These are phyloP conservation scores for Phaeoacremonium minimum DNA, from an alignment of 2,329 filamentous ascomycete species.

Conservation along the genomic window DNA sequence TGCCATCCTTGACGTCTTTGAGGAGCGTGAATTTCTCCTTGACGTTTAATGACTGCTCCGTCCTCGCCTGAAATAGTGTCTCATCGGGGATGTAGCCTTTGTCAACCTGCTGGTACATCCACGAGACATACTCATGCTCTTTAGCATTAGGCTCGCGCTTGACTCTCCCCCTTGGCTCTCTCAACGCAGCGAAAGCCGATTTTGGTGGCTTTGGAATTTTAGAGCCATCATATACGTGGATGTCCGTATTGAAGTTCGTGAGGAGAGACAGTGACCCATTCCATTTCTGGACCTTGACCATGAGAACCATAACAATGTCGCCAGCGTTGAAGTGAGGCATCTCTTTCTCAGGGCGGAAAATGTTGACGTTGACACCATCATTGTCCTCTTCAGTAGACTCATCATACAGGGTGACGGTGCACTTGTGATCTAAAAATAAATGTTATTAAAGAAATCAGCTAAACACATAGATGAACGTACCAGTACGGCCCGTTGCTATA, in stretches of 20 bases:
- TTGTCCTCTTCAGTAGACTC: slow-evolving; percentile 40
- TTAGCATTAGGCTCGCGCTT: slow-evolving; percentile 14
- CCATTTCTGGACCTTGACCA: slow-evolving; percentile 45
- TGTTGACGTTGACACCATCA: slow-evolving; percentile 43
- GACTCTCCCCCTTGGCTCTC: slow-evolving; percentile 6
- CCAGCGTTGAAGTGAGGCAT: slow-evolving; percentile 45
- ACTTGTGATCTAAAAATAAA: slow-evolving; percentile 58
- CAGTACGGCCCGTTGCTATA: slow-evolving; percentile 42
- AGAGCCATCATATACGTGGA: slow-evolving; percentile 37
- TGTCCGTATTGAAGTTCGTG: slow-evolving; percentile 32
- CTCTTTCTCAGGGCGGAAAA: slow-evolving; percentile 51
- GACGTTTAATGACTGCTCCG: slow-evolving; percentile 33
- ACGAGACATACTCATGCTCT: slow-evolving; percentile 41
- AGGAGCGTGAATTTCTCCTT: slow-evolving; percentile 61
- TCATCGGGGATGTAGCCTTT: slow-evolving; percentile 36
- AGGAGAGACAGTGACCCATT: slow-evolving; percentile 34
- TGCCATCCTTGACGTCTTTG: slow-evolving; percentile 50
- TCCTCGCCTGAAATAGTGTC: slow-evolving; percentile 34
- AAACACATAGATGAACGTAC: too few relatives aligned
- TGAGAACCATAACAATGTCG: slow-evolving; percentile 62
- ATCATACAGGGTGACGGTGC: slow-evolving; percentile 58
- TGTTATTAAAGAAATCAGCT: too few relatives aligned
- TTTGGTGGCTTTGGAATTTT: slow-evolving; percentile 33
- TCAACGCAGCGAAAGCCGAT: slow-evolving; percentile 28
- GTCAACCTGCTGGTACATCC: slow-evolving; percentile 38